Evolutionary conservation across 2,329 filamentous ascomycete genomes (phyloP), one percentile per base, ranked within the genome.

Genomic region (Ustulina deusta): DNA sequence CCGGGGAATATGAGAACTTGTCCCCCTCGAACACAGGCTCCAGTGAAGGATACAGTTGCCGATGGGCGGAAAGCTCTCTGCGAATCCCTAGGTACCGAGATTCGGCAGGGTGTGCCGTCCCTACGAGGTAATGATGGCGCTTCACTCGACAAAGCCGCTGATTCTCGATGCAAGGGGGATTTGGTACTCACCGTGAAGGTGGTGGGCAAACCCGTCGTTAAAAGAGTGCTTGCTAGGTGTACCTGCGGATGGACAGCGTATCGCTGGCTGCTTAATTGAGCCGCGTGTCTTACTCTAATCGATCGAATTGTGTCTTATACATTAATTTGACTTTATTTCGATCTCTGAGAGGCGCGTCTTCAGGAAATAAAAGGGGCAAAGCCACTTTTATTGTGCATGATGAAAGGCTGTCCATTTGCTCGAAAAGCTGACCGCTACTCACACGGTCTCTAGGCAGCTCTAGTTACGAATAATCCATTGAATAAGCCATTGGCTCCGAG

Each of bases 11-110:
- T 13, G 69, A 6, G 38, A 56, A n/a, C 36, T 65, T 3, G 64
- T 71, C 2, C 64, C 66, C 13, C 57, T 64, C 11, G 64, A 69
- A 42, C 55, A 62, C n/a, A 52, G 63, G 29, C 42, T n/a, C n/a
- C n/a, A n/a, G n/a, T 71, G 13, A 69, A 69, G 34, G 71, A 68
- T 13, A 56, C 29, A 4, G 54, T 69, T 10, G 55, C 57, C n/a
- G 66, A 71, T 54, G 66, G 66, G 6, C 68, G 63, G 66, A 66
- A 61, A 13, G 64, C 69, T 20, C 58, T 71, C 22, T 72, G 69
- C 38, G 55, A 46, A 36, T 72, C 69, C 34, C 59, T 72, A 2
- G 65, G 56, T 1, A 32, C 48, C 6, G 63, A 66, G 10, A 61
- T 70, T 22, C 70, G 65, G 5, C 17, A 61, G 9, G 56, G 34